Conservation (phyloP, 306 rosid species). For the Dryas octopetala region DNA sequence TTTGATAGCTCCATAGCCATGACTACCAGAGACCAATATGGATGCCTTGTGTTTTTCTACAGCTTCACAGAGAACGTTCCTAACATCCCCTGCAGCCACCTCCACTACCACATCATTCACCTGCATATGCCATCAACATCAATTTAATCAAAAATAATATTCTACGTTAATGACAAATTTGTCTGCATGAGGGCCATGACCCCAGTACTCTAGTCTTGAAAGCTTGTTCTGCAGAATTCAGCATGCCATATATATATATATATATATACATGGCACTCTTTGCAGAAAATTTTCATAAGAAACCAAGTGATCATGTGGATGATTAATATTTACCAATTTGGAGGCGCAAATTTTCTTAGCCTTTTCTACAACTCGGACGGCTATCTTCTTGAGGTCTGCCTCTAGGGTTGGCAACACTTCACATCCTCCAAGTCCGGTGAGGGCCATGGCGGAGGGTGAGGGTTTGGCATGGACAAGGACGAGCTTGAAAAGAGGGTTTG, state of each 20-base stretch:
- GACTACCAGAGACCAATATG: slow-evolving; percentile 43
- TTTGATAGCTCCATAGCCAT: slow-evolving; percentile 61
- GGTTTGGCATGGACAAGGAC: slow-evolving; percentile 45
- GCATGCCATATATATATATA: too few species aligned
- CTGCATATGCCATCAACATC: slow-evolving; percentile 11
- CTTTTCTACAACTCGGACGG: slow-evolving; percentile 34
- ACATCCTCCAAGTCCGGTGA: slow-evolving; percentile 30
- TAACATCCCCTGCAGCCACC: slow-evolving; percentile 42
- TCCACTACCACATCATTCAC: slow-evolving; percentile 26
- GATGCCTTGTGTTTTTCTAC: slow-evolving; percentile 39
- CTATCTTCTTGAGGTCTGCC: slow-evolving; percentile 38
- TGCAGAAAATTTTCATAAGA: neutral
- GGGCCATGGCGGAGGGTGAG: slow-evolving; percentile 29
- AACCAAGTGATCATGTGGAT: too few species aligned
- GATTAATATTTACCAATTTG: slow-evolving; percentile 36
- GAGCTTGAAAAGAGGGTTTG: slow-evolving; percentile 42
- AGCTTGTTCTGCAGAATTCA: too few species aligned
- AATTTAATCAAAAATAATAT: too few species aligned
- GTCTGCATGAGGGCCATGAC: too few species aligned
- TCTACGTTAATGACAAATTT: too few species aligned
- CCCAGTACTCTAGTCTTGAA: too few species aligned
- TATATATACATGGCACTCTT: too few species aligned
- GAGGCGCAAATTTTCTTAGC: slow-evolving; percentile 43
- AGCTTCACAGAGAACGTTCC: slow-evolving; percentile 40
- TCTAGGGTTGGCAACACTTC: slow-evolving; percentile 33